Conservation (phyloP, 306 rosid species). For the Neltuma alba region DNA sequence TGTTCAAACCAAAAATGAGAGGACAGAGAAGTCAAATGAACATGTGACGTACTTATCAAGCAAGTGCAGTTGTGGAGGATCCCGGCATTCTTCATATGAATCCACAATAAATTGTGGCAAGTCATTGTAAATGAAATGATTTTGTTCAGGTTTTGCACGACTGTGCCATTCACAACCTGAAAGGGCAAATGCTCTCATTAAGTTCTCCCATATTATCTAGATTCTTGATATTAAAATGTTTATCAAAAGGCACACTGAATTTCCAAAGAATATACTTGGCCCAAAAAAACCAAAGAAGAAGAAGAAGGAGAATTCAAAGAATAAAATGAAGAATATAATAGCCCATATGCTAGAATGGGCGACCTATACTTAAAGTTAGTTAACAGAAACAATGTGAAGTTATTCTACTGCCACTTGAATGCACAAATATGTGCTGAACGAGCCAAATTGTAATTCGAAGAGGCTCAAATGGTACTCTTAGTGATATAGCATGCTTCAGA, state of each 20-base stretch:
- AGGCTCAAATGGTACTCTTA: background rate
- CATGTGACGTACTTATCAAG: slow-evolving; percentile 78
- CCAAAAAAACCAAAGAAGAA: background rate
- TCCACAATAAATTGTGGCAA: slow-evolving; percentile 95
- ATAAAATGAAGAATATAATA: background rate
- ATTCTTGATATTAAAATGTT: slow-evolving; percentile 22
- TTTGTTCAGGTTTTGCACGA: slow-evolving; percentile 57
- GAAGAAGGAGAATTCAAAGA: background rate
- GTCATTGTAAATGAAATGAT: slow-evolving; percentile 87
- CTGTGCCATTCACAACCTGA: slow-evolving; percentile 99
- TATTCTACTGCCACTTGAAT: background rate
- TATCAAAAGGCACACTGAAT: slow-evolving; percentile 16
- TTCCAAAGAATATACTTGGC: background rate
- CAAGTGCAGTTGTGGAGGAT: slow-evolving; percentile 79
- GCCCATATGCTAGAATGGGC: background rate
- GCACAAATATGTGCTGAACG: background rate
- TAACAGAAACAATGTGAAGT: background rate
- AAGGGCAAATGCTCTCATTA: slow-evolving; percentile 54
- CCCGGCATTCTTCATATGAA: slow-evolving; percentile 88
- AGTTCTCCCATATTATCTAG: slow-evolving; percentile 22
- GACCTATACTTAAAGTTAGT: background rate
- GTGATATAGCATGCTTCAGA: background rate
- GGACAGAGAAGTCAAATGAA: slow-evolving; percentile 31
- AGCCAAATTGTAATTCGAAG: background rate
- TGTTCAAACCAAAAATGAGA: slow-evolving; percentile 24